Evolutionary conservation across 1,139 yeast species (phyloP).

Genomic region (Magnusiomyces suaveolens): DNA sequence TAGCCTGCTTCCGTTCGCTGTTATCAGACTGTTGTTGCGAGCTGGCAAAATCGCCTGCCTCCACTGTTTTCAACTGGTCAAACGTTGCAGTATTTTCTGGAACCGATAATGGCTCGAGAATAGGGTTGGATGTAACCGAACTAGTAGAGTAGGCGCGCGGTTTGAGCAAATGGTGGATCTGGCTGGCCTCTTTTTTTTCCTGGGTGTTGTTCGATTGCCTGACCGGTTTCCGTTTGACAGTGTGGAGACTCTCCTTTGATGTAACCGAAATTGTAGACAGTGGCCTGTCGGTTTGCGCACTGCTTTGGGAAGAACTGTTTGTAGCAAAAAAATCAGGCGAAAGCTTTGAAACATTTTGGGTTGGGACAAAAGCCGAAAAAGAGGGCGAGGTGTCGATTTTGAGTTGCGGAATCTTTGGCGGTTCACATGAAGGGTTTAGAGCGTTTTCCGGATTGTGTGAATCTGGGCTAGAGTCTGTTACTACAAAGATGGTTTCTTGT

Average conservation of each 20-base stretch:
- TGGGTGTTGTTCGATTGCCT: neutral
- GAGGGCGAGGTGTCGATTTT: neutral
- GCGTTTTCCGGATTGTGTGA: no score
- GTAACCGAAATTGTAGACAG: neutral
- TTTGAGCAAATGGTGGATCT: neutral
- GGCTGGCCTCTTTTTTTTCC: neutral
- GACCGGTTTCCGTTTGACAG: neutral
- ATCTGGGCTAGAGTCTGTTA: no score
- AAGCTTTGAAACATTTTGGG: no score
- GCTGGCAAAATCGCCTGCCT: no score
- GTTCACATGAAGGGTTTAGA: neutral
- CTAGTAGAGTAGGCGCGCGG: neutral
- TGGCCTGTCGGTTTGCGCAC: neutral
- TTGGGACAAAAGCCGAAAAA: no score
- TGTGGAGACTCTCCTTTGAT: neutral
- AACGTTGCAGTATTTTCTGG: no score
- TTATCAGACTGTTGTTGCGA: no score
- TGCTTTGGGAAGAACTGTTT: neutral
- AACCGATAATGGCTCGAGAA: neutral
- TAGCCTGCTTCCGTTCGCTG: no score
- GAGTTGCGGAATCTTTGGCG: neutral
- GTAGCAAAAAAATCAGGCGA: no score
- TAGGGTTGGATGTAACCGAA: neutral
- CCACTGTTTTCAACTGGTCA: no score
- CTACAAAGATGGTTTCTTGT: no score